Conservation (phyloP, 1,139 yeast species). For the Diutina rugosa region DNA sequence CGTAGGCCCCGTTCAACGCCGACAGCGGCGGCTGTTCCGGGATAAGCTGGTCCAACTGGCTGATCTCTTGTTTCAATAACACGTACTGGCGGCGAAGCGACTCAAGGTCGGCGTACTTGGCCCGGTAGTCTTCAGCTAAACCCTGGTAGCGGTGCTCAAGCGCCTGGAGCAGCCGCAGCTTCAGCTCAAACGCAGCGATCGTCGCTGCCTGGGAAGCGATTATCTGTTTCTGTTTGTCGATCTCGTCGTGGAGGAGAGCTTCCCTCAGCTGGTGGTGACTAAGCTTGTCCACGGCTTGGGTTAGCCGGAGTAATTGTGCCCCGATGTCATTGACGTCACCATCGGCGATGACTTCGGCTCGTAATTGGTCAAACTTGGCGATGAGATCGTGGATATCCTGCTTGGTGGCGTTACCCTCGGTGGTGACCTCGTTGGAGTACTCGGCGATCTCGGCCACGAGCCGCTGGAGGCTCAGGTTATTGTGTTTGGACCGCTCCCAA, state of each 20-base stretch:
- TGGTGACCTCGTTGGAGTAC: slow-evolving; percentile 22
- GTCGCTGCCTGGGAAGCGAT: neutral
- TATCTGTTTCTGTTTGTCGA: neutral
- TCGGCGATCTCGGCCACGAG: slow-evolving; percentile 20
- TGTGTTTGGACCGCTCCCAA: slow-evolving; percentile 28
- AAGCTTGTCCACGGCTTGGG: neutral
- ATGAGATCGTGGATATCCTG: slow-evolving; percentile 11
- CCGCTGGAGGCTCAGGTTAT: slow-evolving; percentile 24
- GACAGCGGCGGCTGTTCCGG: neutral
- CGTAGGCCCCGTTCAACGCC: neutral
- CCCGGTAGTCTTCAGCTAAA: neutral
- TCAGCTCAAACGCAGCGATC: neutral
- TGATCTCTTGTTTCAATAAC: neutral
- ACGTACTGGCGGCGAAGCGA: neutral
- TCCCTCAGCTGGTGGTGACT: neutral
- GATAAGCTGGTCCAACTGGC: neutral
- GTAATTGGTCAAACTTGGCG: neutral
- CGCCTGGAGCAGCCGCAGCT: neutral
- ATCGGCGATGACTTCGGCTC: neutral
- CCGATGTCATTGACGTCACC: neutral
- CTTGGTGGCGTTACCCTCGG: slow-evolving; percentile 26
- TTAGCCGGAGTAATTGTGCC: neutral
- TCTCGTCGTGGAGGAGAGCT: neutral
- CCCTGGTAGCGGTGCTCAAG: neutral
- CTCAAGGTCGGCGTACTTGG: neutral